Percentiles rank a stretch among this genome's conserved stretches.
These are phyloP conservation scores for Pleurotus pulmonarius DNA, from an alignment of 768 basidiomycete species.

Conservation along the genomic window DNA sequence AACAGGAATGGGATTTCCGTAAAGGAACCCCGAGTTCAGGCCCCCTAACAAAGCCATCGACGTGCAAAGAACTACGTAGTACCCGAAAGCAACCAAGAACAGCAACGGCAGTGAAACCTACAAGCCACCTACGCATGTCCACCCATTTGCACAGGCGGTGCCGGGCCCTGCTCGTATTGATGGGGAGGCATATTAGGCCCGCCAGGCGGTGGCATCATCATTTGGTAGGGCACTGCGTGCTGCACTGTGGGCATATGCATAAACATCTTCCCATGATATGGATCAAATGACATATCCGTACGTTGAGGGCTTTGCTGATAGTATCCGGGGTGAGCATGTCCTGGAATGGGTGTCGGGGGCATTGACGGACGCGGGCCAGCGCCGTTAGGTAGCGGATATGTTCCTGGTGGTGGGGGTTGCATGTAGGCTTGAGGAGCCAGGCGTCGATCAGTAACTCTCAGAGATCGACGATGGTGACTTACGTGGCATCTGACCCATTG, in stretches of 20 bases:
- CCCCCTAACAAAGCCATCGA: not conserved
- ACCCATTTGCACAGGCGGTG: constrained; percentile 73
- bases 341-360: constrained; percentile 88
- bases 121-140: constrained; percentile 18
- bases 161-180: constrained; percentile 67
- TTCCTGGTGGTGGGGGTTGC: constrained; percentile 69
- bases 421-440: constrained; percentile 75
- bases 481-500: constrained; percentile 89
- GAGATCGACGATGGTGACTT: constrained; percentile 25
- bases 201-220: constrained; percentile 82
- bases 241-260: constrained; percentile 52
- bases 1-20: not conserved
- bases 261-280: constrained; percentile 23
- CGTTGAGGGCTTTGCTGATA: constrained; percentile 89
- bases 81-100: constrained; percentile 1
- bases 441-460: not conserved
- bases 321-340: constrained; percentile 75
- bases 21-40: not conserved
- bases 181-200: constrained; percentile 60
- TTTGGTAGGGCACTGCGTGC: constrained; percentile 84
- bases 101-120: not conserved
- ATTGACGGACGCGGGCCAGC: constrained; percentile 79
- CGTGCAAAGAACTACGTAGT: not conserved
- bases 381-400: constrained; percentile 78
- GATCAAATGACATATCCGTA: constrained; percentile 30